Percentiles rank a stretch among this genome's conserved stretches.
phyloP scores from a whole-genome alignment of 2,329 filamentous ascomycete genomes.

The Fusarium anthophilum region DNA sequence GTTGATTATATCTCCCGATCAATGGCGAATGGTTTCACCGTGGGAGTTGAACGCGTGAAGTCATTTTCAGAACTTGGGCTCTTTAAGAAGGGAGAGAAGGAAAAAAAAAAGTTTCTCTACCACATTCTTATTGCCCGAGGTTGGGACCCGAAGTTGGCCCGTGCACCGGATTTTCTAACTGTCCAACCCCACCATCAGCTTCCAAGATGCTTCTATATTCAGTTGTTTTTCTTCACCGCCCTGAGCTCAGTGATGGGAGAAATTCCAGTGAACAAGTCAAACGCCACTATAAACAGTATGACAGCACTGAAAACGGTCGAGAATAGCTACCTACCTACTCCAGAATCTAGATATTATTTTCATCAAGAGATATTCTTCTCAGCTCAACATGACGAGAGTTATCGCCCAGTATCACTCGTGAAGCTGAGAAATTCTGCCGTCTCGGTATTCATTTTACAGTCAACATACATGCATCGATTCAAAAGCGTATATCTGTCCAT shows the following conservation, averaged over 20 bases:
- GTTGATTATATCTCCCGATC: conserved; percentile 30
- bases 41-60: conserved; percentile 36
- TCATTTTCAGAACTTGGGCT: conserved; percentile 40
- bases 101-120: conserved; percentile 48
- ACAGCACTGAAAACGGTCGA: neutral
- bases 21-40: conserved; percentile 42
- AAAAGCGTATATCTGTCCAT: neutral
- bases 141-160: conserved; percentile 33
- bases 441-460: neutral
- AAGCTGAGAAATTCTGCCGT: conserved; percentile 8
- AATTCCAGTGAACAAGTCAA: conserved; percentile 36
- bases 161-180: conserved; percentile 35
- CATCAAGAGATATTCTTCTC: neutral
- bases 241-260: conserved; percentile 29
- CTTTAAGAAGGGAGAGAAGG: conserved; percentile 38
- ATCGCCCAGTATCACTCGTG: neutral
- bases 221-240: conserved; percentile 35
- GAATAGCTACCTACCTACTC: neutral
- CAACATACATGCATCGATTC: neutral
- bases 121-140: conserved; percentile 41
- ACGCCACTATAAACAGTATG: conserved; percentile 24
- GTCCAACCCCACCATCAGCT: conserved; percentile 31
- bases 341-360: neutral
- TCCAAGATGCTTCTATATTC: conserved; percentile 26
- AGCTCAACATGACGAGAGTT: neutral